Evolutionary conservation across 257 asterid genomes (phyloP), one percentile per base, ranked within the genome.

Genomic region (Coffea canephora): DNA sequence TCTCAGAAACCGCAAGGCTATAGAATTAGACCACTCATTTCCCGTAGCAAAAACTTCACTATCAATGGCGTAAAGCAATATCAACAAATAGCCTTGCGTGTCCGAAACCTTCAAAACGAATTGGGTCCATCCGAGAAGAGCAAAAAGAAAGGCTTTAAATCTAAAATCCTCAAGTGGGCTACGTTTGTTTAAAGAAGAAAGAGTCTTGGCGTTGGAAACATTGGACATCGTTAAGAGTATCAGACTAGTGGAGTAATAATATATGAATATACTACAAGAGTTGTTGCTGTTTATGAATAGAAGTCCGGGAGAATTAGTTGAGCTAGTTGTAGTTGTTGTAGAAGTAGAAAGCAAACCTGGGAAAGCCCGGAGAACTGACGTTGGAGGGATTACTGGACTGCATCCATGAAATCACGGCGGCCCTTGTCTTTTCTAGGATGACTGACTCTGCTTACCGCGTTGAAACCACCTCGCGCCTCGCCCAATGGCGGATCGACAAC

Each of bases 391-490:
- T 96, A 11, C 89, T 94, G 80, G 97, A 88, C 77, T 92, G 99
- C 65, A 86, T 96, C 92, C 87, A 92, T 96, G 99, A 96, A 84
- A 91, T 93, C 89, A 88, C 94, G 13, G 79, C 91, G 75, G 98
- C 97, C 18, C 86, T 95, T 52, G 90, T 75, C 27, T 90, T 84
- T 88, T 27, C 88, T 52, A 93, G 91, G 91, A 96, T 94, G 98
- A 96, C 84, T 49, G 98, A 94, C 48, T 94, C 97, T 57, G 96
- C 96, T 25, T 92, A 96, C 85, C 89, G 94, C 61, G 98, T 96
- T 49, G 94, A 92, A 57, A 94, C 99, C 77, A 94, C 98, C 61
- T 86, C 97, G 65, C 98, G 98, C 69, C 96, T 94, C 49, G 98
- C 97, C 46, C 98, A 94, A 82, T 94, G 98, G 97, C 86, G 98